A percentile compares a stretch with the other conserved stretches of the same genome.
These are phyloP conservation scores for Mucor saturninus DNA, from an alignment of 371 early-diverging fungal species.

Conservation along the genomic window DNA sequence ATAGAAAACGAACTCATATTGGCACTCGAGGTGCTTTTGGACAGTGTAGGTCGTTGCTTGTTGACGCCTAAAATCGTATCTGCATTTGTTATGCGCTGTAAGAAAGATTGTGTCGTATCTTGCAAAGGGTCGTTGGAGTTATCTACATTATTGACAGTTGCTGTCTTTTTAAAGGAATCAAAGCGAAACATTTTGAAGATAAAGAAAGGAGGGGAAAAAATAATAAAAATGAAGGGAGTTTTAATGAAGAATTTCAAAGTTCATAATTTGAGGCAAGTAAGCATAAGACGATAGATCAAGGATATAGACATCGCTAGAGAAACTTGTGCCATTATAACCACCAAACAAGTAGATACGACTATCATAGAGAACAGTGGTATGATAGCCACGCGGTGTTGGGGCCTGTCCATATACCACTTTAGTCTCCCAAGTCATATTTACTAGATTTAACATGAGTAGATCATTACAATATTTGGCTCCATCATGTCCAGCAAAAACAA, in stretches of 20 bases:
- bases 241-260: slow-evolving; percentile 60
- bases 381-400: slow-evolving; percentile 85
- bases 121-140: background rate
- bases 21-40: slow-evolving; percentile 2
- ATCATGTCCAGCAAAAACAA: slow-evolving; percentile 88
- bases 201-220: background rate
- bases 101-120: slow-evolving; percentile 14
- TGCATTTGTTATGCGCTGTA: slow-evolving; percentile 40
- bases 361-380: slow-evolving; percentile 79
- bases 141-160: slow-evolving; percentile 4
- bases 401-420: slow-evolving; percentile 73
- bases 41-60: slow-evolving; percentile 1
- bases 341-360: slow-evolving; percentile 83
- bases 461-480: slow-evolving; percentile 79
- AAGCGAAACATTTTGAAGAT: slow-evolving; percentile 40
- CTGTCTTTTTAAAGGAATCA: slow-evolving; percentile 30
- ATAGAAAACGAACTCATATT: slow-evolving; percentile 40
- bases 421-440: slow-evolving; percentile 82
- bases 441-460: slow-evolving; percentile 79
- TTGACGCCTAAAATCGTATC: slow-evolving; percentile 23
- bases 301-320: slow-evolving; percentile 80
- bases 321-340: slow-evolving; percentile 82
- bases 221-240: slow-evolving; percentile 7
- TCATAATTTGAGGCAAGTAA: slow-evolving; percentile 71
- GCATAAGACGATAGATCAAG: slow-evolving; percentile 80